phyloP scores from a whole-genome alignment of 2,329 filamentous ascomycete genomes.

The Sporothrix curviconia region DNA sequence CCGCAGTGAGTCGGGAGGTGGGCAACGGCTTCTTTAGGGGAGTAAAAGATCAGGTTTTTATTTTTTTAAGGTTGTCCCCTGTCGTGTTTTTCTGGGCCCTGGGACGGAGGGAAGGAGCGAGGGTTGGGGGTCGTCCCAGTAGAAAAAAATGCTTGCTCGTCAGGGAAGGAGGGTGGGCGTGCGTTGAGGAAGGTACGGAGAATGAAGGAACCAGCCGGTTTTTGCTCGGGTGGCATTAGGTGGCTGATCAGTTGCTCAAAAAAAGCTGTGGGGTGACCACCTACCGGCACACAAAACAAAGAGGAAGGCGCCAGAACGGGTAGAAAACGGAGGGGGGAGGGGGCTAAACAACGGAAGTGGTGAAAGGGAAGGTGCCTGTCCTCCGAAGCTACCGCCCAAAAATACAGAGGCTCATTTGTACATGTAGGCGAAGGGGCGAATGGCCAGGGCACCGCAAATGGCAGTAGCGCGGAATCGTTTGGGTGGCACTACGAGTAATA shows the following conservation, averaged over 20 bases:
- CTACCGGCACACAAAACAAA: background rate
- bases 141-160: background rate
- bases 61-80: constrained; percentile 8
- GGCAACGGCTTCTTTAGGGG: background rate
- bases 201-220: background rate
- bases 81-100: constrained; percentile 5
- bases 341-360: background rate
- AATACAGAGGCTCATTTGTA: background rate
- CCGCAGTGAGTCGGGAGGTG: background rate
- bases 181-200: background rate
- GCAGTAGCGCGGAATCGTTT: constrained; percentile 2
- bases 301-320: background rate
- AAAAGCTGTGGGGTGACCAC: constrained; percentile 8
- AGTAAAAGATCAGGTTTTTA: constrained; percentile 13
- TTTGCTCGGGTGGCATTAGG: background rate
- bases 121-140: background rate
- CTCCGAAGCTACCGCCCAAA: background rate
- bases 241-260: constrained; percentile 7
- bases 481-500: background rate
- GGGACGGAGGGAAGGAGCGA: constrained; percentile 6
- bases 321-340: background rate
- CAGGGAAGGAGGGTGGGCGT: background rate
- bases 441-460: background rate
- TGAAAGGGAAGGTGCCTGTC: background rate
- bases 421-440: constrained; percentile 6